Conservation (phyloP, 164 flowering plant genomes). For the Vitis amurensis region DNA sequence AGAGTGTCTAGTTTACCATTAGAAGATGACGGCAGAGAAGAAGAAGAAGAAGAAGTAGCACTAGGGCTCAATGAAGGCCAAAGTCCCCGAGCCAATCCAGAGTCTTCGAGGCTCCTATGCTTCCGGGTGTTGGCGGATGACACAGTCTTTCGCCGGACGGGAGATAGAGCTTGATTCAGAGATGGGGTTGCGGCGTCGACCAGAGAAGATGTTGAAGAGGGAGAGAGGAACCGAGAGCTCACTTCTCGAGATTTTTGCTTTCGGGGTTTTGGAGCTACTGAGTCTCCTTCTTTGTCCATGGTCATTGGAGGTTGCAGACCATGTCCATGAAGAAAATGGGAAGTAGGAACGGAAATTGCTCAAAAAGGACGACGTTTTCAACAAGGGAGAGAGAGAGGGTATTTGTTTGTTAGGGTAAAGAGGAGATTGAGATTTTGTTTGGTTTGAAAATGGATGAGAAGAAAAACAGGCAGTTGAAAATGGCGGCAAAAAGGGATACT, state of each 20-base stretch:
- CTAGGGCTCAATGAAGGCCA: slow-evolving; percentile 46
- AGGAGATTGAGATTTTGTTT: not conserved
- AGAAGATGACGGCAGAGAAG: slow-evolving; percentile 5
- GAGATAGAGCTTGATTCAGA: slow-evolving; percentile 39
- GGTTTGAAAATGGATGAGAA: slow-evolving; percentile 11
- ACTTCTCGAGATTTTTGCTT: slow-evolving; percentile 55
- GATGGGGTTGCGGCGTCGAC: slow-evolving; percentile 24
- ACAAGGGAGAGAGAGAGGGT: slow-evolving; percentile 3
- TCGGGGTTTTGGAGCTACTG: slow-evolving; percentile 18
- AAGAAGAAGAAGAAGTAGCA: not conserved
- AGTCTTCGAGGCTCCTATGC: slow-evolving; percentile 34
- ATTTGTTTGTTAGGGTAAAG: too few relatives aligned
- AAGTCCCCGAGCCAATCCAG: slow-evolving; percentile 30
- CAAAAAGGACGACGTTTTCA: not conserved
- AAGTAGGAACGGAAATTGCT: too few relatives aligned
- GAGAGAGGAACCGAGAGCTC: slow-evolving; percentile 63
- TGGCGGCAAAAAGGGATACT: slow-evolving; percentile 26
- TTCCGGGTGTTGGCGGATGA: slow-evolving; percentile 24
- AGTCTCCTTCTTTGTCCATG: slow-evolving; percentile 19
- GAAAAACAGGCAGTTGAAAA: slow-evolving; percentile 21
- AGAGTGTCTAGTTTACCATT: slow-evolving; percentile 32
- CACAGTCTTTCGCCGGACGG: slow-evolving; percentile 30
- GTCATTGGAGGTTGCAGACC: not conserved
- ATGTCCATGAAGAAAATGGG: not conserved
- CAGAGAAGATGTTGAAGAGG: slow-evolving; percentile 15